phyloP scores from a whole-genome alignment of 23 red algal genomes.

The Gracilariopsis chorda region DNA sequence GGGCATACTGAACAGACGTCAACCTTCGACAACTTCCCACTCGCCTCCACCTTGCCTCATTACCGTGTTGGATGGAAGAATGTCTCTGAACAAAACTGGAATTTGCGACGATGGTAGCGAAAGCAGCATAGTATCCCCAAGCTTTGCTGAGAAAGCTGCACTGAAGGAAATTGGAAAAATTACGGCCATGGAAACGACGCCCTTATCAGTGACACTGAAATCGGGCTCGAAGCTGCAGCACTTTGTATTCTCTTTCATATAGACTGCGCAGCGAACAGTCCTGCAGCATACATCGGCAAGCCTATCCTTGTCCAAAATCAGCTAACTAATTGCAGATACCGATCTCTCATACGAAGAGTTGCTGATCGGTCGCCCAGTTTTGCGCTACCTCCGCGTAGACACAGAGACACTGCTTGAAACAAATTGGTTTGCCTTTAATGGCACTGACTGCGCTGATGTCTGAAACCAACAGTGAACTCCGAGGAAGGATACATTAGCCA shows the following conservation, averaged over 20 bases:
- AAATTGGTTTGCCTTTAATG: background rate
- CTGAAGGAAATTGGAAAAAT: background rate
- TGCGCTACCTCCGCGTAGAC: background rate
- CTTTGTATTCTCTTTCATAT: background rate
- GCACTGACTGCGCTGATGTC: background rate
- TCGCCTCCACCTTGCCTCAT: no score
- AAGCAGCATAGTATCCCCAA: background rate
- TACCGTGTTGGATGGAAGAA: no score
- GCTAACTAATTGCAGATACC: background rate
- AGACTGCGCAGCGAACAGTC: background rate
- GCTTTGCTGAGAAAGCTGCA: background rate
- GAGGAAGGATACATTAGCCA: background rate
- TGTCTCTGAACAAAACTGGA: no score
- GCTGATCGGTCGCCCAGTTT: background rate
- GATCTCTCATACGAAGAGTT: background rate
- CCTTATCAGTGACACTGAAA: background rate
- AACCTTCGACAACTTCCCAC: no score
- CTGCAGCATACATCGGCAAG: background rate
- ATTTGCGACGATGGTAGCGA: background rate
- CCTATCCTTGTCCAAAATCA: background rate
- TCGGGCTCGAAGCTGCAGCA: background rate
- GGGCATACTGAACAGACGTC: no score
- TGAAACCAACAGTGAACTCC: background rate
- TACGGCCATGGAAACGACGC: background rate
- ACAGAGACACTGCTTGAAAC: background rate